Conservation (phyloP, 805 yeast genomes). For the Scheffersomyces amazonensis region DNA sequence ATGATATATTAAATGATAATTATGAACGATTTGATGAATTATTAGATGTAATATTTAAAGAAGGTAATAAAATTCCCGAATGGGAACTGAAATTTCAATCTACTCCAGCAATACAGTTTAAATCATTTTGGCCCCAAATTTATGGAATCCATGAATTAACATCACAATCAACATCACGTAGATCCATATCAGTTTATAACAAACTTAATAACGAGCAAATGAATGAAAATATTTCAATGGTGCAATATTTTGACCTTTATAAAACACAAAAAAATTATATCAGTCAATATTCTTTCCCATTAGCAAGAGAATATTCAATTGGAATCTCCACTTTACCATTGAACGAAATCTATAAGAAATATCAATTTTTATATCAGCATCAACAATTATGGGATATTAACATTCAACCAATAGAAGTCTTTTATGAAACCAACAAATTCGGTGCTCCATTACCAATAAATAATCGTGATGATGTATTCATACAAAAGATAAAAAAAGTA, state of each 20-base stretch:
- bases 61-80: conserved; percentile 1
- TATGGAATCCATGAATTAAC: conserved; percentile 25
- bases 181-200: too few relatives aligned
- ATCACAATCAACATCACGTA: too few relatives aligned
- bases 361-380: conserved; percentile 17
- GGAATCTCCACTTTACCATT: too few relatives aligned
- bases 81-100: conserved; percentile 20
- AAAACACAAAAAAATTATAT: too few relatives aligned
- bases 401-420: conserved; percentile 27
- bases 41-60: conserved; percentile 27
- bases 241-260: conserved; percentile 10
- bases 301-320: too few relatives aligned
- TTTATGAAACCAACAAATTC: conserved; percentile 25
- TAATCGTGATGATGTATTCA: conserved; percentile 23
- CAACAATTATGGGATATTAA: conserved; percentile 16
- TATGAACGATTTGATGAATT: conserved; percentile 19
- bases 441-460: conserved; percentile 30
- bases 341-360: too few relatives aligned
- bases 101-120: conserved; percentile 18
- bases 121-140: conserved; percentile 30
- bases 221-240: conserved; percentile 12
- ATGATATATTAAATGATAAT: conserved; percentile 27
- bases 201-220: conserved; percentile 9
- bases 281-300: too few relatives aligned
- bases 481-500: conserved; percentile 18